Evolutionary conservation across 23 red algal species (phyloP).

Genomic region (Chondrus crispus): DNA sequence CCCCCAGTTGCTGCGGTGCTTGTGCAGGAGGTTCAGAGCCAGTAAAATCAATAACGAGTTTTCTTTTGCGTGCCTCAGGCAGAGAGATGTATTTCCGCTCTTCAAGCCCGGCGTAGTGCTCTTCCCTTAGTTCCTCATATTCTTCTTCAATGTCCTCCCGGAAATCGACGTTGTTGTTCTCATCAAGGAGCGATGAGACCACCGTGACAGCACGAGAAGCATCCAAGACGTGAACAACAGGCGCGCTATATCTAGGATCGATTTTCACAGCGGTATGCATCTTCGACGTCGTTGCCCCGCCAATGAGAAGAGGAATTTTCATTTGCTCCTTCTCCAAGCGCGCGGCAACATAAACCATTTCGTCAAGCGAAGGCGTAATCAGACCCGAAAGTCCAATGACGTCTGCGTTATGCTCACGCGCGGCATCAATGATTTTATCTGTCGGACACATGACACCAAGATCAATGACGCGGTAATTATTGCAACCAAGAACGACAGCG

Average conservation of each 20-base stretch:
- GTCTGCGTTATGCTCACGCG: conserved; percentile 62
- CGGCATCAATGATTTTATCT: conserved; percentile 79
- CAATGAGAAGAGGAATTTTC: conserved; percentile 75
- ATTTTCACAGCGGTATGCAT: conserved; percentile 91
- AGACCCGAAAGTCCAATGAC: conserved; percentile 77
- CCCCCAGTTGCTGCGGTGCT: conserved; percentile 33
- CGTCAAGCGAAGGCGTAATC: conserved; percentile 79
- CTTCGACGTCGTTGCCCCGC: conserved; percentile 74
- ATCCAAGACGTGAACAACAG: conserved; percentile 79
- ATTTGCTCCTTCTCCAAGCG: conserved; percentile 61
- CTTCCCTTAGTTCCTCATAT: conserved; percentile 84
- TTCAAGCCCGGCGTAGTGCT: conserved; percentile 82
- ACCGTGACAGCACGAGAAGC: conserved; percentile 75
- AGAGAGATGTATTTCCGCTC: conserved; percentile 73
- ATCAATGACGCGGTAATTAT: conserved; percentile 70
- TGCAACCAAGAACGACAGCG: conserved; percentile 73
- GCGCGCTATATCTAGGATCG: conserved; percentile 47
- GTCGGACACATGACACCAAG: conserved; percentile 80
- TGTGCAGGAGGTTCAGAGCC: conserved; percentile 50
- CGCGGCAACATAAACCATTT: conserved; percentile 77
- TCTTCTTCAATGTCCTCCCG: conserved; percentile 75
- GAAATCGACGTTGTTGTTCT: conserved; percentile 65
- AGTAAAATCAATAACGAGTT: conserved; percentile 62
- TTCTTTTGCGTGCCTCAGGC: conserved; percentile 40
- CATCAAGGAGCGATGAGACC: conserved; percentile 66